Conservation (phyloP, 192 early-diverging fungal genomes). For the Linderina pennispora region DNA sequence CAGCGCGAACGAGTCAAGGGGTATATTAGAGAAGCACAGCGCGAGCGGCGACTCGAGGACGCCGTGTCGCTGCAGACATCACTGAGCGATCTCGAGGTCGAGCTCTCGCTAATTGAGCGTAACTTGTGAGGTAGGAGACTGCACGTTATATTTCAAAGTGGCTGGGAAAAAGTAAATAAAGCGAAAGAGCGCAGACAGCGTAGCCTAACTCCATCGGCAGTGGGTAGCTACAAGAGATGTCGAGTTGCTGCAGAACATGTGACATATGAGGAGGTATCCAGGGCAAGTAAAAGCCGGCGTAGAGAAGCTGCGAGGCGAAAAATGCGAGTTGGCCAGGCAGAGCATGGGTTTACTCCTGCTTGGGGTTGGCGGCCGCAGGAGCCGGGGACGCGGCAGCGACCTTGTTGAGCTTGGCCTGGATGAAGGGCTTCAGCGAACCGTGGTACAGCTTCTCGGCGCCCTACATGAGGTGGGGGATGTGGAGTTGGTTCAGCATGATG, state of each 20-base stretch:
- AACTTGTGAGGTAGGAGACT: slow-evolving; percentile 6
- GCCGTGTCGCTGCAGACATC: slow-evolving; percentile 56
- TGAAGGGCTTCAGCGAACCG: slow-evolving; percentile 66
- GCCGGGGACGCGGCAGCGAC: not conserved
- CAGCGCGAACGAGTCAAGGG: slow-evolving; percentile 58
- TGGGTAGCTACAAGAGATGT: too few relatives aligned
- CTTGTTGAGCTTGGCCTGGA: slow-evolving; percentile 42
- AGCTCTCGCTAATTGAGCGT: slow-evolving; percentile 50
- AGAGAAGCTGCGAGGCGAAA: too few relatives aligned
- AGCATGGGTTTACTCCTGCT: slow-evolving; percentile 7
- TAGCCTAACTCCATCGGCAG: too few relatives aligned
- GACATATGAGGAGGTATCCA: slow-evolving; percentile 1
- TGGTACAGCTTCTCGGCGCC: slow-evolving; percentile 82
- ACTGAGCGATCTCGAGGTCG: slow-evolving; percentile 56
- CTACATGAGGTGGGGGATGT: too few relatives aligned
- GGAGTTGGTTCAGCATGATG: too few relatives aligned
- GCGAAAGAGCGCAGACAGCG: too few relatives aligned
- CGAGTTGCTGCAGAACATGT: not conserved
- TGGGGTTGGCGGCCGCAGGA: slow-evolving; percentile 1
- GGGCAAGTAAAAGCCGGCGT: not conserved
- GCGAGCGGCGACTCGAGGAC: slow-evolving; percentile 67
- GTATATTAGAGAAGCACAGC: slow-evolving; percentile 59
- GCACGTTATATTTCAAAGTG: not conserved
- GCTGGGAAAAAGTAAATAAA: too few relatives aligned
- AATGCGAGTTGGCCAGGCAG: not conserved